Conservation (phyloP, 2,329 filamentous ascomycete genomes). For the Hypoxylon sp. region DNA sequence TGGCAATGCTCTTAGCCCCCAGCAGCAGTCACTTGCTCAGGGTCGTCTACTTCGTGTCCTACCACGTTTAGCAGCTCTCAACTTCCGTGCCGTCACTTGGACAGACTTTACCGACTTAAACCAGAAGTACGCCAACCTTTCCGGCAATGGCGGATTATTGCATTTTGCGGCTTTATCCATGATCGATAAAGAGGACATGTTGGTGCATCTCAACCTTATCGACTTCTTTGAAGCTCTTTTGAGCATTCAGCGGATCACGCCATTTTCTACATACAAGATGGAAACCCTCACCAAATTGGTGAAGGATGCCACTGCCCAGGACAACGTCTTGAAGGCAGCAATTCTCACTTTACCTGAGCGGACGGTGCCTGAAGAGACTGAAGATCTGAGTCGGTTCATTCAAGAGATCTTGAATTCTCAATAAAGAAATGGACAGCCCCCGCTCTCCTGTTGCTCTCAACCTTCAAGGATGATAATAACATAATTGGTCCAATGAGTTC, state of each 20-base stretch:
- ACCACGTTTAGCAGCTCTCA: constrained; percentile 64
- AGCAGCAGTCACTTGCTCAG: constrained; percentile 66
- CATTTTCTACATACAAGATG: constrained; percentile 57
- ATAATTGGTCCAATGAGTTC: constrained; percentile 6
- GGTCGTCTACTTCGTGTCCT: constrained; percentile 67
- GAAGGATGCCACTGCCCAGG: constrained; percentile 58
- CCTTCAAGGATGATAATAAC: constrained; percentile 4
- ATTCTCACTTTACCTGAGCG: constrained; percentile 63
- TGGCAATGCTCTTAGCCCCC: constrained; percentile 49
- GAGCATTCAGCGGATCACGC: constrained; percentile 62
- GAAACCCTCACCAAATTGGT: constrained; percentile 59
- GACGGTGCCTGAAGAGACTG: constrained; percentile 67
- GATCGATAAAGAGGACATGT: constrained; percentile 64
- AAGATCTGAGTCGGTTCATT: constrained; percentile 63
- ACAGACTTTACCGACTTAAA: constrained; percentile 58
- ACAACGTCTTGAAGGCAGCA: constrained; percentile 57
- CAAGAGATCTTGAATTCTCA: constrained; percentile 57
- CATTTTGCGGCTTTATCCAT: constrained; percentile 67
- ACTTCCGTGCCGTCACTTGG: constrained; percentile 59
- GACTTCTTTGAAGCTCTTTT: constrained; percentile 69
- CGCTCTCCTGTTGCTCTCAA: not conserved
- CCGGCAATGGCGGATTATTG: constrained; percentile 59
- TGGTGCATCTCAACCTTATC: constrained; percentile 67
- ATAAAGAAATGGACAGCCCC: constrained; percentile 8
- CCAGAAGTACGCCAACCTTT: constrained; percentile 45